Conservation (phyloP, 2,329 filamentous ascomycete species). For the Epicoccum nigrum region DNA sequence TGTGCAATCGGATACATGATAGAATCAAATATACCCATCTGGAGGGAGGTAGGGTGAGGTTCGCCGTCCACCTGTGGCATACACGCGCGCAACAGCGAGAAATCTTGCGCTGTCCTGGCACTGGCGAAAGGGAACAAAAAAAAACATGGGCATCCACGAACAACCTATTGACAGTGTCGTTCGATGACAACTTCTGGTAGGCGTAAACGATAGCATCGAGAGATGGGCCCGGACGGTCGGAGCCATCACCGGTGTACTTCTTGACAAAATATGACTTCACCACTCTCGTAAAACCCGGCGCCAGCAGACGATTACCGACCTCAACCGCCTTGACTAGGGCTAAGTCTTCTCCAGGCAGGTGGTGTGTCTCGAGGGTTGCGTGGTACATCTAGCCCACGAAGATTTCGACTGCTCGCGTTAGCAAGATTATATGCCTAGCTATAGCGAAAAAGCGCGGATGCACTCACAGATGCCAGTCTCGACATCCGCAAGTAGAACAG, state of each 20-base stretch:
- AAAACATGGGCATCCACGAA: background rate
- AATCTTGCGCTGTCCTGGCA: background rate
- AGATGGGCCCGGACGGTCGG: background rate
- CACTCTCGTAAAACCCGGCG: background rate
- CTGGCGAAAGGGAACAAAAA: background rate
- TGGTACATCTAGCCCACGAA: too few relatives aligned
- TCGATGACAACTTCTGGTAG: background rate
- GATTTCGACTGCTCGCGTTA: too few relatives aligned
- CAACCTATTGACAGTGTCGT: background rate
- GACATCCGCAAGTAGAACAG: too few relatives aligned
- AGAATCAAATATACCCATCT: too few relatives aligned
- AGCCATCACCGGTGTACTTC: background rate
- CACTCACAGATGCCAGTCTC: too few relatives aligned
- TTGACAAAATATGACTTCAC: background rate
- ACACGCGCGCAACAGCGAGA: too few relatives aligned
- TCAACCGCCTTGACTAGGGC: background rate
- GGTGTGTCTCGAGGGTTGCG: too few relatives aligned
- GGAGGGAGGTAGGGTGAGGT: too few relatives aligned
- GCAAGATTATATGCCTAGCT: too few relatives aligned
- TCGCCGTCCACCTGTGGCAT: too few relatives aligned
- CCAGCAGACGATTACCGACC: background rate
- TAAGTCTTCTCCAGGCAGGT: background rate
- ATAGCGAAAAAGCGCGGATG: too few relatives aligned
- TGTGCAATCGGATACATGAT: too few relatives aligned
- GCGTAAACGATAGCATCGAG: background rate